Conservation (phyloP, 257 asterid species). For the Linaria vulgaris region DNA sequence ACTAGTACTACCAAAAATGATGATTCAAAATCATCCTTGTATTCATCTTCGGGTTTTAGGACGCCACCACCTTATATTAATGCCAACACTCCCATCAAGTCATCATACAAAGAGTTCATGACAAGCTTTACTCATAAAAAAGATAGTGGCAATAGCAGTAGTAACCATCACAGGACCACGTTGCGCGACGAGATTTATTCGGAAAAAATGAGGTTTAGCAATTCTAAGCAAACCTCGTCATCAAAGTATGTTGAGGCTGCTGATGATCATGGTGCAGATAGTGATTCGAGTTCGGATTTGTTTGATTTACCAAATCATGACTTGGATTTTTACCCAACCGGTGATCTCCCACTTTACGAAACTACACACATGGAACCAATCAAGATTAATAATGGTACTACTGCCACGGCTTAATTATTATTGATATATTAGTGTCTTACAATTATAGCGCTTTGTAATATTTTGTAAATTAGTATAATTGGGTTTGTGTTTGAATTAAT, state of each 20-base stretch:
- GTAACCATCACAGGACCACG: constrained; percentile 7
- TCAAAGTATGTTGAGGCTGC: too few species aligned
- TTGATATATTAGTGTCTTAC: too few species aligned
- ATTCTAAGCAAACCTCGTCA: too few species aligned
- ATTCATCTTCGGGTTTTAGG: constrained; percentile 46
- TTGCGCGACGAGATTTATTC: constrained; percentile 5
- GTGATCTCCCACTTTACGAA: constrained; percentile 49
- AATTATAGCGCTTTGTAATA: too few species aligned
- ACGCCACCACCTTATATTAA: constrained; percentile 39
- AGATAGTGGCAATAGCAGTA: constrained; percentile 23
- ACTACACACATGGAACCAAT: constrained; percentile 41
- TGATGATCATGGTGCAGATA: constrained; percentile 56
- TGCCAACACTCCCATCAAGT: constrained; percentile 48
- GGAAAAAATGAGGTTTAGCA: constrained; percentile 29
- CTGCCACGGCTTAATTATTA: neutral
- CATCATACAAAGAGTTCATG: constrained; percentile 36
- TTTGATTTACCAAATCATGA: constrained; percentile 82
- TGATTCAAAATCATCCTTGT: constrained; percentile 18
- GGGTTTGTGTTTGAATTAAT: too few species aligned
- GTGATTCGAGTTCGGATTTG: constrained; percentile 88
- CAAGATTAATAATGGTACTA: constrained; percentile 25
- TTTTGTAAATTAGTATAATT: too few species aligned
- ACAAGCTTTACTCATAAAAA: constrained; percentile 19
- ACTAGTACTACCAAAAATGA: too few species aligned
- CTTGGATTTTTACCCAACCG: constrained; percentile 41